Evolutionary conservation across 2,329 filamentous ascomycete species (phyloP), one percentile per base, ranked within the genome.

Genomic region (Cladosporium colombiae): DNA sequence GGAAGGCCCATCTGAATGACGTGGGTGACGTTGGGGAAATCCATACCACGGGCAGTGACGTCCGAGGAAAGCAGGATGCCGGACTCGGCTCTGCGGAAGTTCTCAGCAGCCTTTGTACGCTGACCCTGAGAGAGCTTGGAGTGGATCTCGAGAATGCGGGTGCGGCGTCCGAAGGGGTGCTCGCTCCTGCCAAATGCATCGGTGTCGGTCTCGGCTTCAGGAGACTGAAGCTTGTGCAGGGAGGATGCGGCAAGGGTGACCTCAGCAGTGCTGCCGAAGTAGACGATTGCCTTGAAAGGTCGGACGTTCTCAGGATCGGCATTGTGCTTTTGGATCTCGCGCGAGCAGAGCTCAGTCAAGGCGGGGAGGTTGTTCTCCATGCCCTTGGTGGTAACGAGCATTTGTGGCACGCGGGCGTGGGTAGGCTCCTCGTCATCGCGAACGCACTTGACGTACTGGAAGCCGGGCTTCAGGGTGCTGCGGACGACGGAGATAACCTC

Each of bases 241-340:
- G 89, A 79, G 18, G 84, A 81, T 23, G 84, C 80, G 25, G 87
- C 87, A 57, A 93, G 81, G 65, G 88, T 83, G 53, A 93, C 91
- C 69, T 90, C 84, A 27, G 86, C 85, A 0, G 91, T 96, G 25
- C 90, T 92, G 73, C 91, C 91, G 77, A 94, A 90, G 81, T 97
- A 99, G 50, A 97, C 82, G 67, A 99, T 96, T n/a, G 92, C 92
- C 84, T 99, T 99, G 86, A 98, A 97, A 0, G 92, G 91, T 18
- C 78, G 78, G 3, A 68, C 72, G 4, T 77, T 76, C 68, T 82
- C 79, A 68, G 78, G 74, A 68, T 77, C 71, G 71, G 79, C 66
- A 49, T 74, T 65, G 67, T 76, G 76, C 27, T 81, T 79, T 33
- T 82, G 71, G n/a, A 83, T 77, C 71, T 90, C 88, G 40, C 85